These are phyloP conservation scores for Plantago major DNA, from an alignment of 257 asterid genomes.

Conservation along the genomic window DNA sequence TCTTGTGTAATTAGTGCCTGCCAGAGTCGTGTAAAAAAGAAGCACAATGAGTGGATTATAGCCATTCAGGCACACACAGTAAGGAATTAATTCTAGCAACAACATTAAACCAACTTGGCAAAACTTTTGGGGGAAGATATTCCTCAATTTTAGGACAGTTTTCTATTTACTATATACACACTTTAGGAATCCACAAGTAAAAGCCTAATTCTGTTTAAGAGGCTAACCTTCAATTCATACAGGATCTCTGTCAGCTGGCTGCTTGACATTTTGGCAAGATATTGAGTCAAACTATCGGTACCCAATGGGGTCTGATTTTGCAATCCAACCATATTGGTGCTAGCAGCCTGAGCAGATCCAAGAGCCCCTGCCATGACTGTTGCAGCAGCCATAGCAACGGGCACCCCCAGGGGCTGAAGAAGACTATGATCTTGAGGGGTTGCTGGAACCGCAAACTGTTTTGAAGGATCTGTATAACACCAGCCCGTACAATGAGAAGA, in stretches of 20 bases:
- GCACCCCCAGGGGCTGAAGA: constrained; percentile 77
- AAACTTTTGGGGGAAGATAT: no score
- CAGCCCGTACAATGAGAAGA: not conserved
- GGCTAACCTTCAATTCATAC: constrained; percentile 70
- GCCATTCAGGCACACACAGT: no score
- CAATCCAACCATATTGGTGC: constrained; percentile 34
- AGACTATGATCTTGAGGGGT: constrained; percentile 44
- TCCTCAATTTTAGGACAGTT: no score
- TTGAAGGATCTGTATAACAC: constrained; percentile 48
- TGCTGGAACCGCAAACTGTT: constrained; percentile 58
- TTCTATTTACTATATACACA: no score
- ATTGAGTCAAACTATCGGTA: constrained; percentile 70
- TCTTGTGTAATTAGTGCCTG: constrained; percentile 81
- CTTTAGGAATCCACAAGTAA: not conserved
- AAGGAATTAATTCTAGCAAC: not conserved
- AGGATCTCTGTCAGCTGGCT: constrained; percentile 65
- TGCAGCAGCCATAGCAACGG: constrained; percentile 82
- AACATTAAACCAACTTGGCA: no score
- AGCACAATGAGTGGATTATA: no score
- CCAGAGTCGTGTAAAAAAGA: constrained; percentile 18
- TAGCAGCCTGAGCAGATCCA: constrained; percentile 64
- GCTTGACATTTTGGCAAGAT: constrained; percentile 84
- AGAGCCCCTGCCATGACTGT: constrained; percentile 83
- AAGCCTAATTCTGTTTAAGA: constrained; percentile 15
- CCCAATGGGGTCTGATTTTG: constrained; percentile 34